Conservation (phyloP, 2,329 filamentous ascomycete genomes). For the Nannizziopsis barbatae region DNA sequence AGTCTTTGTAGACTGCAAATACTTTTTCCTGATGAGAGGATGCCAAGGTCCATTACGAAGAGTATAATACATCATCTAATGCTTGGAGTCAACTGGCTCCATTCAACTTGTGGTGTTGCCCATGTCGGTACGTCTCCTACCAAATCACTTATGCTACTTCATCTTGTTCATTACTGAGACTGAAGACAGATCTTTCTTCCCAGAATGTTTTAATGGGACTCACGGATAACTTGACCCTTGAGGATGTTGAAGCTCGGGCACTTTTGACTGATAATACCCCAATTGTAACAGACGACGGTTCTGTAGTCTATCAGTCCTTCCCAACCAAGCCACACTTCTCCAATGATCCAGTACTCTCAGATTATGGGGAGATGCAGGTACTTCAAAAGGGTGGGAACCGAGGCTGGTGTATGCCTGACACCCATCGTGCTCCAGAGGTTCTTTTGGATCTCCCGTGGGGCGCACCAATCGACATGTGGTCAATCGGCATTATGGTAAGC, state of each 20-base stretch:
- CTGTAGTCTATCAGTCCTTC: constrained; percentile 12
- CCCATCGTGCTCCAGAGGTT: constrained; percentile 21
- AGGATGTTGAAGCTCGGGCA: constrained; percentile 13
- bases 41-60: constrained; percentile 16
- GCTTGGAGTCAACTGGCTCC: constrained; percentile 16
- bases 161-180: background rate
- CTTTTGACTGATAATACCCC: constrained; percentile 6
- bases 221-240: constrained; percentile 8
- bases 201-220: constrained; percentile 12
- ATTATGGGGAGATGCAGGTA: constrained; percentile 18
- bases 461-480: constrained; percentile 20
- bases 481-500: constrained; percentile 21
- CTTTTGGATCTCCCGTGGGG: constrained; percentile 18
- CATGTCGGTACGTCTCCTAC: constrained; percentile 17
- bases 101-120: constrained; percentile 13
- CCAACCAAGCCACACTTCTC: constrained; percentile 7
- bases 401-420: constrained; percentile 21
- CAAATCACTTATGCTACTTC: background rate
- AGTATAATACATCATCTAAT: constrained; percentile 14
- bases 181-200: constrained; percentile 11
- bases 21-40: constrained; percentile 14
- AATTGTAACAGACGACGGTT: constrained; percentile 6
- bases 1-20: constrained; percentile 19
- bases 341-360: constrained; percentile 16
- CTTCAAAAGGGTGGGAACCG: constrained; percentile 5